Percentiles rank a stretch among this genome's conserved stretches.
phyloP scores from a whole-genome alignment of 2,329 filamentous ascomycete genomes.

The Leptographium lundbergii region DNA sequence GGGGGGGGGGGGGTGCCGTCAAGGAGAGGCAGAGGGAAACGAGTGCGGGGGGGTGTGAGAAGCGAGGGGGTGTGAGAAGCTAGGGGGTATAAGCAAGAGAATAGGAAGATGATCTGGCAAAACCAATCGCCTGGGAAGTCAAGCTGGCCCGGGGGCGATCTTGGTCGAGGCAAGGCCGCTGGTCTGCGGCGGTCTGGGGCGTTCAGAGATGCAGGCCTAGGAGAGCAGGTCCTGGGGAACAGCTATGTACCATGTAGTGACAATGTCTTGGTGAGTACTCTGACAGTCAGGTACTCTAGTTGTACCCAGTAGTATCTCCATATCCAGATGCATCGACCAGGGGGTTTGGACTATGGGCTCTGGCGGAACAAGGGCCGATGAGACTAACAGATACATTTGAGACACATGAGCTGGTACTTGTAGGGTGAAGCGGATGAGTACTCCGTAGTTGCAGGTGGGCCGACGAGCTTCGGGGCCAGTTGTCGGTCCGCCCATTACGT shows the following conservation, averaged over 20 bases:
- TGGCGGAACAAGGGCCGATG: not conserved
- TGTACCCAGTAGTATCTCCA: too few relatives aligned
- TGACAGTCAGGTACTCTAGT: not conserved
- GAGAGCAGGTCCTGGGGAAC: not conserved
- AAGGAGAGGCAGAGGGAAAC: not conserved
- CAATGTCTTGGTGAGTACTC: not conserved
- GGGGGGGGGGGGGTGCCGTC: too few relatives aligned
- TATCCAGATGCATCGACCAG: not conserved
- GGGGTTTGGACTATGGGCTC: not conserved
- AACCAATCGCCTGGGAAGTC: constrained; percentile 12
- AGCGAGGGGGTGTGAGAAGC: constrained; percentile 1
- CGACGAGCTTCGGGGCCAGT: too few relatives aligned
- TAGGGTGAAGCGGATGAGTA: too few relatives aligned
- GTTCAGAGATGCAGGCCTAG: not conserved
- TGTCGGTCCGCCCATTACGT: too few relatives aligned
- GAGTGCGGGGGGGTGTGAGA: not conserved
- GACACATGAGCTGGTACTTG: too few relatives aligned
- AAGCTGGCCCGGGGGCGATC: constrained; percentile 8
- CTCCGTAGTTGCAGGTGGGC: too few relatives aligned
- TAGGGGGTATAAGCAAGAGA: not conserved
- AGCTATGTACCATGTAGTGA: not conserved
- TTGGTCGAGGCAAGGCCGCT: constrained; percentile 1
- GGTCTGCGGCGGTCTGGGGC: not conserved
- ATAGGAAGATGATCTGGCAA: constrained; percentile 6
- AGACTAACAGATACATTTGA: too few relatives aligned